Conservation (phyloP, 108 stramenopile species). For the Nitzschia sp. region DNA sequence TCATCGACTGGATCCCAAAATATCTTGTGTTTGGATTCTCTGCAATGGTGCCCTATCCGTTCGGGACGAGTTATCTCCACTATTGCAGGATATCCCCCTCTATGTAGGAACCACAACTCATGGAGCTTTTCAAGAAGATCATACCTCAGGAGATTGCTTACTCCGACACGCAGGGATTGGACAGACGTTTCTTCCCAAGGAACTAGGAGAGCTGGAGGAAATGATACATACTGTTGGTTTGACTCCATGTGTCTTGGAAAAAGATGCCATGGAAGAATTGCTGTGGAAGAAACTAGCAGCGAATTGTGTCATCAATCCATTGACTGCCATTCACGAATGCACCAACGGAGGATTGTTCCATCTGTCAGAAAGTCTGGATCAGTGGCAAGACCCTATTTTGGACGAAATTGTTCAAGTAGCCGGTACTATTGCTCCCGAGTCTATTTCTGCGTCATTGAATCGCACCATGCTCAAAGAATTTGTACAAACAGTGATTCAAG, state of each 20-base stretch:
- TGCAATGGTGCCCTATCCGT: constrained; percentile 62
- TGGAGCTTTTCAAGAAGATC: constrained; percentile 41
- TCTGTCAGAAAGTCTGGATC: constrained; percentile 21
- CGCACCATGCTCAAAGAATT: constrained; percentile 32
- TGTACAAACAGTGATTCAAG: constrained; percentile 56
- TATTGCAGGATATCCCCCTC: constrained; percentile 16
- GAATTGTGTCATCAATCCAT: constrained; percentile 78
- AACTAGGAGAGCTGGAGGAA: constrained; percentile 12
- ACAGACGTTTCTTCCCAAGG: constrained; percentile 28
- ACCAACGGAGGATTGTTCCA: constrained; percentile 46
- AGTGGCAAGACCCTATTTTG: constrained; percentile 14
- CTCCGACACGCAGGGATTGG: constrained; percentile 53
- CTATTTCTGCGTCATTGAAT: neutral
- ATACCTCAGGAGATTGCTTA: neutral
- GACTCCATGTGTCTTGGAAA: constrained; percentile 14
- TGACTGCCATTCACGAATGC: constrained; percentile 54
- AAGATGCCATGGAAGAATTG: constrained; percentile 41
- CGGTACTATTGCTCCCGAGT: neutral
- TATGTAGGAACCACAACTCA: constrained; percentile 47
- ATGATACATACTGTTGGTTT: constrained; percentile 40
- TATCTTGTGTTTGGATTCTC: constrained; percentile 28
- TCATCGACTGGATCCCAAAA: constrained; percentile 13
- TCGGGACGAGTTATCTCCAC: constrained; percentile 34
- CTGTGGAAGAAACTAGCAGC: constrained; percentile 76
- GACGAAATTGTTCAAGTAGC: constrained; percentile 28